Conservation (phyloP, 495 filamentous ascomycete species). For the Alectoria sarmentosa region DNA sequence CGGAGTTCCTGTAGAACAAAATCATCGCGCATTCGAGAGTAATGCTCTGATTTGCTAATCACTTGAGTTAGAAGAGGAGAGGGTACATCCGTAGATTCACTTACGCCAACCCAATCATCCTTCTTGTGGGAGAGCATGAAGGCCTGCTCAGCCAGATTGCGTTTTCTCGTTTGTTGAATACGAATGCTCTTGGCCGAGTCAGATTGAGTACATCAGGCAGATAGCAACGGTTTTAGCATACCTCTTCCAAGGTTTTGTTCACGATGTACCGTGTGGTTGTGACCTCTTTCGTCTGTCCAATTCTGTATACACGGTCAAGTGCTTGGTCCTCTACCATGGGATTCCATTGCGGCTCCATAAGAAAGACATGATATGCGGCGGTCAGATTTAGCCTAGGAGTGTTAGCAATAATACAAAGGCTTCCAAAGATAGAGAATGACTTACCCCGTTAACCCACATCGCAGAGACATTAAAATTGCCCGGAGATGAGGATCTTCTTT, state of each 20-base stretch:
- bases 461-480: conserved; percentile 26
- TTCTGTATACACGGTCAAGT: conserved; percentile 24
- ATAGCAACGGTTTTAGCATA: conserved; percentile 17
- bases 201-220: not conserved
- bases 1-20: not conserved
- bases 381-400: conserved; percentile 27
- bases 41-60: conserved; percentile 5
- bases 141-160: conserved; percentile 20
- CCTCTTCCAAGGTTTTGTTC: conserved; percentile 43
- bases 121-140: conserved; percentile 3
- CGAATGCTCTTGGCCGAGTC: conserved; percentile 7
- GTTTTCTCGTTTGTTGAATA: conserved; percentile 13
- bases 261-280: conserved; percentile 40
- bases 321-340: conserved; percentile 31
- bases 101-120: conserved; percentile 16
- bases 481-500: conserved; percentile 17
- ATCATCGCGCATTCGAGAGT: conserved; percentile 10
- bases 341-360: conserved; percentile 34
- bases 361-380: conserved; percentile 26
- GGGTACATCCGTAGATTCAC: not conserved
- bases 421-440: not conserved
- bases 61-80: not conserved
- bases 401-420: conserved; percentile 26
- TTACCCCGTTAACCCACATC: conserved; percentile 26
- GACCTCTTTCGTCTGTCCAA: conserved; percentile 33